Base-by-base conservation (phyloP, 2,329 filamentous ascomycete genomes). In the Penicillium sp. region DNA sequence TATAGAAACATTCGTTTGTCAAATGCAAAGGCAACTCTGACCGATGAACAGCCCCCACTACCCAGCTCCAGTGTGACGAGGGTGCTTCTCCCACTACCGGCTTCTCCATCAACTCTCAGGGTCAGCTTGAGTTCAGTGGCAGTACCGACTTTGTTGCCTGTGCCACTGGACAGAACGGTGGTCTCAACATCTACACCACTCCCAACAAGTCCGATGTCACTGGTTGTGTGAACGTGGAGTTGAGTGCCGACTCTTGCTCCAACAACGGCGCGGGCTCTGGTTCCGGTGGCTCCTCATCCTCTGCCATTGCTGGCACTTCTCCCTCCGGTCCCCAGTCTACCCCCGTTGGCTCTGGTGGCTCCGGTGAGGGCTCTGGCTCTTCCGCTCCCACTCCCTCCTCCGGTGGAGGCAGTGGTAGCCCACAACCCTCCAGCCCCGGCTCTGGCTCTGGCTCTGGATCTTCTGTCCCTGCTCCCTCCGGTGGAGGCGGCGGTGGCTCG, bases 41-140 rank as follows among this genome's bases (percentile, higher is more conserved):
- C 27, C 7, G 54, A 14, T 22, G 27, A 4, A 29, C 57, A 82
- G 80, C 79, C 39, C 79, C 81, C 0, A 85, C 83, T 1, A 79
- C 77, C 27, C 82, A 86, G 45, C 82, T 85, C 55, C 85, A 87
- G 66, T 88, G 86, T 62, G 86, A 89, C 60, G 59, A 65, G 18
- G 81, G 81, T 44, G 81, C 80, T 11, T 59, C 65, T 13, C 79
- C 82, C 9, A 79, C 76, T 22, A 65, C 77, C 31, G 85, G 85
- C 29, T 89, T 88, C 71, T 73, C 75, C 7, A 77, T 88, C 54
- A 76, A 71, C 43, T 80, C 79, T 24, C 71, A 81, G 55, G 85
- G 85, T 32, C 64, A 69, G 6, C 65, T 89, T 18, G 75, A 75
- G 2, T 83, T 80, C 70, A 73, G 83, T 31, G 80, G 79, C 43